Evolutionary conservation across 2,329 filamentous ascomycete species (phyloP).

Genomic region (Xylaria sp.): DNA sequence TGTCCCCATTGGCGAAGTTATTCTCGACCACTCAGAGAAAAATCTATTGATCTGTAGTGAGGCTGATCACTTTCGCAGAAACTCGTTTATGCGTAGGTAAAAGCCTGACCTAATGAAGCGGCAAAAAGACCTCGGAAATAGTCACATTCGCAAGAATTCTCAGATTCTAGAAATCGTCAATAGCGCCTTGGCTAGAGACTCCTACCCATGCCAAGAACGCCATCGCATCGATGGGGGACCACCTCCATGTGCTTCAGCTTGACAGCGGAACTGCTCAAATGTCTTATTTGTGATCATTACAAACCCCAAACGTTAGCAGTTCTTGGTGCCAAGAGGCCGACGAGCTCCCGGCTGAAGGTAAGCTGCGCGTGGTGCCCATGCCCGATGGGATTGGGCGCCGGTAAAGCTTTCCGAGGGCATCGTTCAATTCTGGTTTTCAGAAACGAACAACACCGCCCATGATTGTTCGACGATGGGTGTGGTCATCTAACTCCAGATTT

Average conservation of each 20-base stretch:
- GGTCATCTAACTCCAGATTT: conserved; percentile 5
- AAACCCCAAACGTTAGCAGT: background rate
- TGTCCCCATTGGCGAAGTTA: background rate
- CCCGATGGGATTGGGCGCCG: conserved; percentile 18
- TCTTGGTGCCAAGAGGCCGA: conserved; percentile 14
- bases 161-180: conserved; percentile 29
- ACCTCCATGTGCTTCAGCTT: conserved; percentile 15
- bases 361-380: conserved; percentile 14
- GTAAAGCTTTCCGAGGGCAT: conserved; percentile 4
- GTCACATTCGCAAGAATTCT: background rate
- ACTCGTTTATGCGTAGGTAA: background rate
- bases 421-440: background rate
- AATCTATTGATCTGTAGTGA: background rate
- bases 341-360: background rate
- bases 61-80: background rate
- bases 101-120: background rate
- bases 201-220: conserved; percentile 14
- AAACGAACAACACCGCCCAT: background rate
- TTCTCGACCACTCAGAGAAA: no score
- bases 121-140: background rate
- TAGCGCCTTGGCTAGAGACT: conserved; percentile 7
- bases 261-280: background rate
- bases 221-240: background rate
- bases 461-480: conserved; percentile 1
- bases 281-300: conserved; percentile 18